A percentile compares a stretch with the other conserved stretches of the same genome.
Conservation (phyloP, 2,329 filamentous ascomycete genomes). For the Diaporthe sp. region DNA sequence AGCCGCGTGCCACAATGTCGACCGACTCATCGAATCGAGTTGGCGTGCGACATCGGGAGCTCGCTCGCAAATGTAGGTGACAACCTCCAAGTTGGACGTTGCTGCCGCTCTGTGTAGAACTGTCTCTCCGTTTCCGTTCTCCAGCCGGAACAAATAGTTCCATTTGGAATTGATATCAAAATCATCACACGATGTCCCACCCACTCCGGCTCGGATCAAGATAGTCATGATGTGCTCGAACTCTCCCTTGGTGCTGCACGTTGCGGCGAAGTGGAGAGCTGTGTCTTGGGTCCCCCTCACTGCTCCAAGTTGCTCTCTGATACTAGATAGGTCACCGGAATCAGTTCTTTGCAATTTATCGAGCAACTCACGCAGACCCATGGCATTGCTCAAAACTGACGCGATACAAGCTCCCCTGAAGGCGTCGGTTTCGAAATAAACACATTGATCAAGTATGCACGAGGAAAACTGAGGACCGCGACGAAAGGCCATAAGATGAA, state of each 20-base stretch:
- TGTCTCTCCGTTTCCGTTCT: background rate
- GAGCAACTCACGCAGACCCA: background rate
- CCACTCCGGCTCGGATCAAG: background rate
- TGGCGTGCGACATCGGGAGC: background rate
- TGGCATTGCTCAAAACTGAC: background rate
- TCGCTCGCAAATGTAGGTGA: background rate
- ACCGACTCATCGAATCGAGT: background rate
- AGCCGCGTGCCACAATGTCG: background rate
- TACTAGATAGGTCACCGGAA: too few species aligned
- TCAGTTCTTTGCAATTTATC: fast-evolving
- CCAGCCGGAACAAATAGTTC: background rate
- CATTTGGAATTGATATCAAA: too few species aligned
- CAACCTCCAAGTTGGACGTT: background rate
- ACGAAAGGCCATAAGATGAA: background rate
- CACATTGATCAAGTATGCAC: background rate
- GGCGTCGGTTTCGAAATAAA: background rate
- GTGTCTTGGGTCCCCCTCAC: background rate
- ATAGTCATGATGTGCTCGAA: background rate
- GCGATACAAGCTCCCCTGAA: background rate
- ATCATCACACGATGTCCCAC: too few species aligned
- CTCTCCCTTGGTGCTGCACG: background rate
- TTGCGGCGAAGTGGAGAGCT: background rate
- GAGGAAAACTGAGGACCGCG: background rate
- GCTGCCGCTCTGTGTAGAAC: background rate
- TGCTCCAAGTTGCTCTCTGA: background rate